Conservation (phyloP, 805 yeast genomes). For the Priceomyces castillae region DNA sequence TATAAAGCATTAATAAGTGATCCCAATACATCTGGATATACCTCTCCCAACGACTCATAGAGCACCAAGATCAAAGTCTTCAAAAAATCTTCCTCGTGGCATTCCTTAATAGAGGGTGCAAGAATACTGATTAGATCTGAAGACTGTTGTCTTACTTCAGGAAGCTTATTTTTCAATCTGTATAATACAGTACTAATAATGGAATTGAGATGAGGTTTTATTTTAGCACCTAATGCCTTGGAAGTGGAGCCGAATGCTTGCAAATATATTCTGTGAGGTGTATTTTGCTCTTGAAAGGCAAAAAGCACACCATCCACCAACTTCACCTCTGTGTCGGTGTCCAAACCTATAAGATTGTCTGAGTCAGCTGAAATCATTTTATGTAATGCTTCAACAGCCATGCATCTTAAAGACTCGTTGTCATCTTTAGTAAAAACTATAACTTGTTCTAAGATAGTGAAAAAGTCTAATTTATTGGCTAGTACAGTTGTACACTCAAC, state of each 20-base stretch:
- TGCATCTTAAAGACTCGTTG: slow-evolving; percentile 71
- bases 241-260: slow-evolving; percentile 65
- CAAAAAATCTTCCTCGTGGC: slow-evolving; percentile 57
- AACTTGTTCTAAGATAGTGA: slow-evolving; percentile 55
- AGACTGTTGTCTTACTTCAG: slow-evolving; percentile 78
- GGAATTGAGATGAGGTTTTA: slow-evolving; percentile 68
- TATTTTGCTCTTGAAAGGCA: slow-evolving; percentile 77
- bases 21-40: slow-evolving; percentile 89
- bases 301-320: slow-evolving; percentile 77
- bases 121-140: slow-evolving; percentile 70
- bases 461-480: slow-evolving; percentile 65
- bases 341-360: slow-evolving; percentile 48
- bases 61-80: slow-evolving; percentile 70
- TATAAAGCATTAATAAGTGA: slow-evolving; percentile 73
- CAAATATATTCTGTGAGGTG: slow-evolving; percentile 53
- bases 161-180: slow-evolving; percentile 66
- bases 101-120: slow-evolving; percentile 62
- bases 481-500: slow-evolving; percentile 69
- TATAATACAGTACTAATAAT: slow-evolving; percentile 71
- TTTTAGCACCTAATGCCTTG: slow-evolving; percentile 57
- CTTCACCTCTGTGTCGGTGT: slow-evolving; percentile 58
- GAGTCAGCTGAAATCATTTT: slow-evolving; percentile 45
- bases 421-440: slow-evolving; percentile 70
- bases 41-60: slow-evolving; percentile 92
- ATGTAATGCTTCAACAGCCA: slow-evolving; percentile 73